Conservation (phyloP, 768 basidiomycete genomes). For the Suillus alpinus region DNA sequence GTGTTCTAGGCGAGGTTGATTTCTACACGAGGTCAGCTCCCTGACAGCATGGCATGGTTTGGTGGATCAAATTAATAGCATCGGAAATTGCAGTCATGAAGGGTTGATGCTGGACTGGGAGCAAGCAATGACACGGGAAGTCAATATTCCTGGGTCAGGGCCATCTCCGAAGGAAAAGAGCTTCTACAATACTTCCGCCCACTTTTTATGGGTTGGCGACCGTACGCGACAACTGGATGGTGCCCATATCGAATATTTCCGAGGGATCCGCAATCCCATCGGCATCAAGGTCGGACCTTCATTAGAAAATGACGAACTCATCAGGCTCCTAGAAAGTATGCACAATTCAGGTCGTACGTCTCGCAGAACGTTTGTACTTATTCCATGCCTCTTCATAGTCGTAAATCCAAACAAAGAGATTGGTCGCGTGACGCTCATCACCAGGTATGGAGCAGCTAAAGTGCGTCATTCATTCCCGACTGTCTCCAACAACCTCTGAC, state of each 20-base stretch:
- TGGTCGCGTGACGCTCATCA: slow-evolving; percentile 88
- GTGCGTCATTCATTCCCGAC: slow-evolving; percentile 33
- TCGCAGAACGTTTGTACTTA: background rate
- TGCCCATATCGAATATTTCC: slow-evolving; percentile 94
- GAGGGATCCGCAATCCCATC: slow-evolving; percentile 89
- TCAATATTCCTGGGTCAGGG: slow-evolving; percentile 18
- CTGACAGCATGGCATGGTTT: background rate
- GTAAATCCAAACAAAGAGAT: slow-evolving; percentile 82
- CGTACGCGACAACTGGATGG: slow-evolving; percentile 88
- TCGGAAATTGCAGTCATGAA: slow-evolving; percentile 63
- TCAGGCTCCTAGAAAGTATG: slow-evolving; percentile 72
- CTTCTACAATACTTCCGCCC: slow-evolving; percentile 88
- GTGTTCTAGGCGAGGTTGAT: slow-evolving; percentile 83
- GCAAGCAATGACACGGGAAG: slow-evolving; percentile 79
- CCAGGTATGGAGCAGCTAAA: slow-evolving; percentile 89
- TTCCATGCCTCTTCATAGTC: slow-evolving; percentile 41
- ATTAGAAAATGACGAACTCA: slow-evolving; percentile 76
- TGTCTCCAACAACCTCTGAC: background rate
- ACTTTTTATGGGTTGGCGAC: slow-evolving; percentile 98
- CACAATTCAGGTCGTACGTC: background rate
- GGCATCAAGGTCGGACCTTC: slow-evolving; percentile 96
- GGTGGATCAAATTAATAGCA: background rate
- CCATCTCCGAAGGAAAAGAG: slow-evolving; percentile 28
- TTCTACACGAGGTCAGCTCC: slow-evolving; percentile 79
- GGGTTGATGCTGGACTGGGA: slow-evolving; percentile 93